These are phyloP conservation scores for Coemansia sp. DNA, from an alignment of 192 early-diverging fungal genomes.

Conservation along the genomic window DNA sequence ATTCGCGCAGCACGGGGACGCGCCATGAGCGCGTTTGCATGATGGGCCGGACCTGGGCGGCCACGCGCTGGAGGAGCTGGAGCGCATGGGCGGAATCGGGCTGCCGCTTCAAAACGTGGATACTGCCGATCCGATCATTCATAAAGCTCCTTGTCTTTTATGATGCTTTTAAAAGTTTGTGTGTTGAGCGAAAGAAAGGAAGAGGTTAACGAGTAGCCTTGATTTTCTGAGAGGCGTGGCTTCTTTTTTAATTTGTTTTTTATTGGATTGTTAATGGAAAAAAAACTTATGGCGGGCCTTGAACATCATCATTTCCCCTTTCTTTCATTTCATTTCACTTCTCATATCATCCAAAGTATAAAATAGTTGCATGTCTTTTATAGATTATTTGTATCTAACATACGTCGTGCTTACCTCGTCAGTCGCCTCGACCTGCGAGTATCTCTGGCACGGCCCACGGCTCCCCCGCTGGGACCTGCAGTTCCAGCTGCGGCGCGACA, in stretches of 20 bases:
- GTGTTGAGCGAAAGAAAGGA: too few relatives aligned
- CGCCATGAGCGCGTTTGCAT: constrained; percentile 41
- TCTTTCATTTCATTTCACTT: neutral
- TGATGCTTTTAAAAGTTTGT: too few relatives aligned
- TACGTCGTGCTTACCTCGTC: neutral
- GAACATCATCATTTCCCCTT: neutral
- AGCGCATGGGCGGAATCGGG: constrained; percentile 10
- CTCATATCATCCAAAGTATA: too few relatives aligned
- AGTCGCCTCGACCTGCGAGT: constrained; percentile 2
- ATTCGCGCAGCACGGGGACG: constrained; percentile 29
- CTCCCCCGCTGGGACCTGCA: neutral
- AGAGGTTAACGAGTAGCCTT: too few relatives aligned
- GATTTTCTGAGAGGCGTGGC: too few relatives aligned
- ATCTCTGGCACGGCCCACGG: constrained; percentile 1
- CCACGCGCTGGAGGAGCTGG: constrained; percentile 25
- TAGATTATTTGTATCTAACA: neutral
- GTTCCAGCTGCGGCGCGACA: constrained; percentile 13
- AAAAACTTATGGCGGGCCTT: neutral
- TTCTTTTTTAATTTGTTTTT: too few relatives aligned
- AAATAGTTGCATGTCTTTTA: neutral
- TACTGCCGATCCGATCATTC: constrained; percentile 29
- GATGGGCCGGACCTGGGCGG: constrained; percentile 36
- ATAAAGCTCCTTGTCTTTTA: neutral
- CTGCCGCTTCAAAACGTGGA: constrained; percentile 30
- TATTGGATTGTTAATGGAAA: neutral